phyloP scores from a whole-genome alignment of 1,139 yeast species.

The Hemisphaericaspora xylanilytica region DNA sequence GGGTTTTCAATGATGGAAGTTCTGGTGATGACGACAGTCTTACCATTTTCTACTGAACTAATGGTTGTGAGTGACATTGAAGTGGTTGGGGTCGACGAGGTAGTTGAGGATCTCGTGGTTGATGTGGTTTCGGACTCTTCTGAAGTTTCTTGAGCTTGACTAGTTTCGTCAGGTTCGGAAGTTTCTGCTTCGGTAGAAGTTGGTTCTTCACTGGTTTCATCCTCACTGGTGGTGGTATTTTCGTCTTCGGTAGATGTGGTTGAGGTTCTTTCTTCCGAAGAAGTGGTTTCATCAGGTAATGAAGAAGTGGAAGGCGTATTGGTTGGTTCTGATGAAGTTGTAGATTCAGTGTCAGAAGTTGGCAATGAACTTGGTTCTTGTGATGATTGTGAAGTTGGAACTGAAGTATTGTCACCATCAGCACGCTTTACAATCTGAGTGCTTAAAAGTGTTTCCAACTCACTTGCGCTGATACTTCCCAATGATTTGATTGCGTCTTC shows the following conservation, averaged over 20 bases:
- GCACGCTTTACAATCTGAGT: conserved; percentile 8
- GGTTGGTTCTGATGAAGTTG: neutral
- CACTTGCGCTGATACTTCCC: neutral
- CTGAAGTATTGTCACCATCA: conserved; percentile 9
- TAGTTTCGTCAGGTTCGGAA: conserved; percentile 1
- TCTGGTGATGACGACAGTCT: conserved; percentile 38
- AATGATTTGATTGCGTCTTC: neutral
- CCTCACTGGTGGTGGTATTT: neutral
- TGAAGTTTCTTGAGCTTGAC: conserved; percentile 6
- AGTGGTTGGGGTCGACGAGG: conserved; percentile 9
- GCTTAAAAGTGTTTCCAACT: neutral
- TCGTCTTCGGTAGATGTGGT: neutral
- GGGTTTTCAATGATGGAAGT: conserved; percentile 30
- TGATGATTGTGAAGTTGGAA: neutral
- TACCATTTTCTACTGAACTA: conserved; percentile 36
- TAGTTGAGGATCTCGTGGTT: conserved; percentile 10
- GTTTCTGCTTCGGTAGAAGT: conserved; percentile 14
- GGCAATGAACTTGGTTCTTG: neutral
- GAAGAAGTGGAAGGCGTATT: neutral
- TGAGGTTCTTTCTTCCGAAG: neutral
- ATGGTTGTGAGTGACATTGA: conserved; percentile 23
- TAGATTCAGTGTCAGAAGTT: neutral
- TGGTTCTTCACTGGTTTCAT: conserved; percentile 5
- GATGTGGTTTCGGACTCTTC: conserved; percentile 6
- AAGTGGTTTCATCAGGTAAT: neutral